Evolutionary conservation across 768 basidiomycete species (phyloP).

Genomic region (Cantharellus anzutake): DNA sequence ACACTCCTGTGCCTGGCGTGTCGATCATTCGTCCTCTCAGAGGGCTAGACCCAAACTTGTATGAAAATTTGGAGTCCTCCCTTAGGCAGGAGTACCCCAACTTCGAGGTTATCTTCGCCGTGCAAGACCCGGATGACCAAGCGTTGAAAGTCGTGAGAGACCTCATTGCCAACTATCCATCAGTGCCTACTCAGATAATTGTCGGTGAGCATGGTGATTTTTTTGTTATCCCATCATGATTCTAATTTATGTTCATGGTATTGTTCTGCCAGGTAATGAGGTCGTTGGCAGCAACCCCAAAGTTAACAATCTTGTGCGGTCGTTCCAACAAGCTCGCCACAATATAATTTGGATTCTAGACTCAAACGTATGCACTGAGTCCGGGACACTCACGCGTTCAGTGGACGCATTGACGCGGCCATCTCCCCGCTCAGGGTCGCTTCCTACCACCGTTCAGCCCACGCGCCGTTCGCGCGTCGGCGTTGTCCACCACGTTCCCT

Average conservation of each 20-base stretch:
- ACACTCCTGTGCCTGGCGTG: constrained; percentile 51
- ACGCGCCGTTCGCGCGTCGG: constrained; percentile 32
- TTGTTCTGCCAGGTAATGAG: constrained; percentile 41
- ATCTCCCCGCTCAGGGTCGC: constrained; percentile 17
- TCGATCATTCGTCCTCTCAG: constrained; percentile 88
- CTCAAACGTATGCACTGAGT: constrained; percentile 71
- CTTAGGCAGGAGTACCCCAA: constrained; percentile 84
- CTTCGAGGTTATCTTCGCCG: constrained; percentile 79
- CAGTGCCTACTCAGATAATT: constrained; percentile 50
- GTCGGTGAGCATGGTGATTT: constrained; percentile 33
- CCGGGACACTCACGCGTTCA: constrained; percentile 65
- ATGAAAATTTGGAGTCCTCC: constrained; percentile 87
- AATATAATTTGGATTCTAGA: constrained; percentile 96
- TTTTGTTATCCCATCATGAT: neutral
- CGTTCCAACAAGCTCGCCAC: constrained; percentile 61
- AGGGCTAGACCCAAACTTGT: constrained; percentile 87
- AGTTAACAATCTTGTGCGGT: constrained; percentile 83
- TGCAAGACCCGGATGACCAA: constrained; percentile 78
- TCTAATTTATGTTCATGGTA: neutral
- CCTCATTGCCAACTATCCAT: constrained; percentile 59
- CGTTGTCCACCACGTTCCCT: constrained; percentile 90
- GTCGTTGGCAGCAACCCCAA: constrained; percentile 88
- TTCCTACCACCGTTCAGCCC: constrained; percentile 13
- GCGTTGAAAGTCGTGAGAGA: constrained; percentile 69
- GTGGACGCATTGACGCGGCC: constrained; percentile 48